These are phyloP conservation scores for Apiospora saccharicola DNA, from an alignment of 2,329 filamentous ascomycete species.

Conservation along the genomic window DNA sequence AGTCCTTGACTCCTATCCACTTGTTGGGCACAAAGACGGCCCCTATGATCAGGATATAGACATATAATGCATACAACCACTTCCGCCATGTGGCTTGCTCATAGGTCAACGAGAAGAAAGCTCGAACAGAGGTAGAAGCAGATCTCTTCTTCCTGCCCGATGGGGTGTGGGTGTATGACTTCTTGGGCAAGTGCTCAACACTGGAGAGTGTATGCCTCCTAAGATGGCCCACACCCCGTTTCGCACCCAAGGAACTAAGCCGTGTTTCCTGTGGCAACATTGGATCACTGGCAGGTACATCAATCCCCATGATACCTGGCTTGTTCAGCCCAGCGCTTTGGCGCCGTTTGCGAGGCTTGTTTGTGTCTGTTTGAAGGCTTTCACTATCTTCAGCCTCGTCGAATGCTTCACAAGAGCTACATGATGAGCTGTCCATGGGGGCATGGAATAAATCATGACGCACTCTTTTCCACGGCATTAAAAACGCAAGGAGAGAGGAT, in stretches of 20 bases:
- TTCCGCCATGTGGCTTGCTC: conserved; percentile 79
- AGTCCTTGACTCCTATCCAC: conserved; percentile 69
- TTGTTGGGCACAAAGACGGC: conserved; percentile 66
- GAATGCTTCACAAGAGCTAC: conserved; percentile 42
- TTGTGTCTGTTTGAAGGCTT: conserved; percentile 27
- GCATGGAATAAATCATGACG: conserved; percentile 47
- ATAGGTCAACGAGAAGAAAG: conserved; percentile 82
- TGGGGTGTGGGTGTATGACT: conserved; percentile 61
- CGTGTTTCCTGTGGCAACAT: conserved; percentile 23
- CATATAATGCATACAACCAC: conserved; percentile 83
- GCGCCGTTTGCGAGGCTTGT: conserved; percentile 30
- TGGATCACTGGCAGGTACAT: conserved; percentile 17
- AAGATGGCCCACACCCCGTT: conserved; percentile 28
- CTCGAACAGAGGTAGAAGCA: conserved; percentile 69
- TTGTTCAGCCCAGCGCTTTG: conserved; percentile 33
- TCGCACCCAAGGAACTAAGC: conserved; percentile 28
- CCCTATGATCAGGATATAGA: conserved; percentile 72
- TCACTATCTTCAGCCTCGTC: conserved; percentile 42
- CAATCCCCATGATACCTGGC: conserved; percentile 25
- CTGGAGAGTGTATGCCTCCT: conserved; percentile 63
- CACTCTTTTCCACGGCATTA: conserved; percentile 56
- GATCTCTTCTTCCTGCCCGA: conserved; percentile 72
- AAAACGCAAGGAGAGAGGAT: conserved; percentile 47
- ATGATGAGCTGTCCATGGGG: conserved; percentile 42
- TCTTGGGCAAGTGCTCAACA: conserved; percentile 42